Percentiles rank a stretch among this genome's conserved stretches.
Evolutionary conservation across 2,329 filamentous ascomycete genomes (phyloP).

Genomic region (Coleophoma crateriformis): DNA sequence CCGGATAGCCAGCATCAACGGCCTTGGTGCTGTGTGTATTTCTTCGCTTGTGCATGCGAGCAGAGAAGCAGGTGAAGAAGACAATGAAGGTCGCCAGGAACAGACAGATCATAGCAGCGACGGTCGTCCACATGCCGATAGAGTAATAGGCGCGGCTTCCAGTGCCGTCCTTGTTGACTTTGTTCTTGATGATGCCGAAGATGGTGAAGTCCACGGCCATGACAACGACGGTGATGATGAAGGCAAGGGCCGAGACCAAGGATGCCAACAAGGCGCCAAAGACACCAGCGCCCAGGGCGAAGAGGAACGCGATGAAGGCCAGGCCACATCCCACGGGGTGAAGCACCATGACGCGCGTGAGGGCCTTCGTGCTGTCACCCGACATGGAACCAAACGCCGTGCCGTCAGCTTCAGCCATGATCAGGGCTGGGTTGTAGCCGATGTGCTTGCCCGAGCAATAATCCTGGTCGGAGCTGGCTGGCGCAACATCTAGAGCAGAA

Average conservation of each 20-base stretch:
- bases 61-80: slow-evolving; percentile 56
- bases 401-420: slow-evolving; percentile 34
- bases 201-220: slow-evolving; percentile 52
- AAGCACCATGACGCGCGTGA: slow-evolving; percentile 56
- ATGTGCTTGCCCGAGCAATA: slow-evolving; percentile 41
- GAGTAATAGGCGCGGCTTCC: slow-evolving; percentile 43
- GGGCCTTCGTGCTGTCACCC: slow-evolving; percentile 37
- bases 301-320: slow-evolving; percentile 52
- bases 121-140: slow-evolving; percentile 51
- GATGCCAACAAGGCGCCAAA: slow-evolving; percentile 46
- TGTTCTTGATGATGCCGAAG: slow-evolving; percentile 46
- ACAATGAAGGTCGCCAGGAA: slow-evolving; percentile 51
- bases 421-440: slow-evolving; percentile 48
- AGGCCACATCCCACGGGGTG: slow-evolving; percentile 55
- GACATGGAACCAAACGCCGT: slow-evolving; percentile 35
- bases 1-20: slow-evolving; percentile 9
- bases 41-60: slow-evolving; percentile 18
- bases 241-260: slow-evolving; percentile 42
- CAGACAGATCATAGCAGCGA: slow-evolving; percentile 48
- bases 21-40: slow-evolving; percentile 1
- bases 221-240: slow-evolving; percentile 40
- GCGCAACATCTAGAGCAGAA: too few relatives aligned
- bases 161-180: slow-evolving; percentile 41
- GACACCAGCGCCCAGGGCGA: slow-evolving; percentile 45
- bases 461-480: slow-evolving; percentile 29